Base-by-base conservation (phyloP, 2,329 filamentous ascomycete species). In the Fusarium buxicola region DNA sequence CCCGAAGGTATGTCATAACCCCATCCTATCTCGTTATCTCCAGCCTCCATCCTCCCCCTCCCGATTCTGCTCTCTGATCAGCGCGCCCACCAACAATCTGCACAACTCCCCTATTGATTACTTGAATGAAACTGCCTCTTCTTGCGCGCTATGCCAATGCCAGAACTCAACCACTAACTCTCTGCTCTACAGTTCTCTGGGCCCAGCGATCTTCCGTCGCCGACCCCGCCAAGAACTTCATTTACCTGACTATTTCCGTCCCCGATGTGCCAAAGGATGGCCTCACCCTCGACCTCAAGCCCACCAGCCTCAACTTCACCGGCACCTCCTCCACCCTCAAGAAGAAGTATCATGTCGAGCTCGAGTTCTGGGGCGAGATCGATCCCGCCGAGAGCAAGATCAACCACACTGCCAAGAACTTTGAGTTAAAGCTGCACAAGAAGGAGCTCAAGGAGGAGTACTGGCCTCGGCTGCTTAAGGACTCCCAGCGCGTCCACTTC, bases 401-500 rank as follows among this genome's bases (percentile, higher is more conserved):
- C 75, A 88, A 92, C 84, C 92, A 97, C 86, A 96, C 91, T 40
- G 84, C 87, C 74, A 92, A 94, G 80, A 93, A 93, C 74, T 84
- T 97, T 69, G 91, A 96, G 83, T 80, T 98, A 72, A 91, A 96
- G 77, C 86, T 99, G 78, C 88, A 92, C 80, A 99, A 99, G 91
- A 97, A 97, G 89, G 93, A 96, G 75, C 85, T 95, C 67, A 92
- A 93, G 80, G 88, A 92, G 74, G 92, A 95, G 80, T 98, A 90
- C 87, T 99, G 95, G 95, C 94, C 94, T 64, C 89, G 95, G 66
- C 86, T 99, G 73, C 85, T 97, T 76, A 97, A 97, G 89, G 92
- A 94, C 60, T 79, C 83, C 69, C 90, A 92, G 85, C 97, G 92
- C 84, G 82, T 92, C 52, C 95, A 98, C 82, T 99, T 93, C 87